Evolutionary conservation across 2,329 filamentous ascomycete genomes (phyloP), one percentile per base, ranked within the genome.

Genomic region (Falciphora oryzae): DNA sequence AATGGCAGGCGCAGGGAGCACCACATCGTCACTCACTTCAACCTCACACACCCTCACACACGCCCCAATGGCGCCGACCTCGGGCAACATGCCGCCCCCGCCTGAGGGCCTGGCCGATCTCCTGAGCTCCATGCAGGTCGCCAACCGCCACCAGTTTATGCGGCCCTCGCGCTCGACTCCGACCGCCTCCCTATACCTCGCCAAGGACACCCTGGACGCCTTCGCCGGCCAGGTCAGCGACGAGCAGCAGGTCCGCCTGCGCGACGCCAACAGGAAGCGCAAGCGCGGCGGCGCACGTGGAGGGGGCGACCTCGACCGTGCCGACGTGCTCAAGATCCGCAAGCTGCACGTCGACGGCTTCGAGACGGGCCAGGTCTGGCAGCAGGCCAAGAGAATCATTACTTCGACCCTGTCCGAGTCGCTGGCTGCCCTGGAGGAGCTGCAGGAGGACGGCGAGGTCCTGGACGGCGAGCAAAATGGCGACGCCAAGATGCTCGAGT

Each of bases 261-360:
- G 89, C 69, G 79, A 81, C 3, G 69, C 70, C 68, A 88, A 87
- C 70, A 88, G 85, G 75, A 96, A 96, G 80, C 83, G 91, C 67
- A 96, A 95, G 81, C 83, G 91, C 69, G 78, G 83, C 56, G 38
- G 38, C 38, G 38, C 38, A 16, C 16, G 38, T 16, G 38, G 44
- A 4, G 44, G 44, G 6, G 44, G 22, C 44, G 73, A 77, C 31
- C 78, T 82, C 63, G 76, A 76, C 38, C 75, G 76, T 44, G 71
- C 77, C 61, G 77, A 85, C 68, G 79, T 90, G 1, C 73, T 97
- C 68, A 92, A 92, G 71, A 80, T 97, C 71, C 89, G 90, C 71
- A 93, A 91, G 75, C 80, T 99, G 22, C 91, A 97, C 74, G 81
- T 92, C 8, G 87, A 96, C 65, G 95, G 94, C 0, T 97, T 98